Evolutionary conservation across 768 basidiomycete genomes (phyloP).

Genomic region (Termitomyces sp.): DNA sequence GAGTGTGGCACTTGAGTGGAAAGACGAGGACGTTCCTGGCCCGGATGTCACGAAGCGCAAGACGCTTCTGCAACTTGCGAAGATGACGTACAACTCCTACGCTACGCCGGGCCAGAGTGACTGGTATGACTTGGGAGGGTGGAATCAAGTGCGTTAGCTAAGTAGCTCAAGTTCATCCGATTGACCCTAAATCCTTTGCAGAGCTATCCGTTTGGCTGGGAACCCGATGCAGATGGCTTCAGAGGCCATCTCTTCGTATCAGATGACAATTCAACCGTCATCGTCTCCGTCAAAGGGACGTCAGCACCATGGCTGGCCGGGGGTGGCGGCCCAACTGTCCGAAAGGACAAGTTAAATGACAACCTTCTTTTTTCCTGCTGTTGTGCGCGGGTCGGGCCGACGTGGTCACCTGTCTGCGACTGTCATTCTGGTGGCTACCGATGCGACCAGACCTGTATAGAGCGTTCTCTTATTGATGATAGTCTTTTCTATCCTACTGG

Average conservation of each 20-base stretch:
- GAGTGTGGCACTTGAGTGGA: conserved; percentile 54
- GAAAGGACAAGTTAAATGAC: conserved; percentile 92
- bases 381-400: conserved; percentile 91
- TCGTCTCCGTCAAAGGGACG: conserved; percentile 93
- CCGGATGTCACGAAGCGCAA: conserved; percentile 75
- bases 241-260: conserved; percentile 91
- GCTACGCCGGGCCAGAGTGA: conserved; percentile 42
- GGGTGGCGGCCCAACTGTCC: conserved; percentile 77
- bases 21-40: conserved; percentile 56
- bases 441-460: conserved; percentile 81
- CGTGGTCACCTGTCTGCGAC: conserved; percentile 90
- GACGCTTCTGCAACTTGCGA: conserved; percentile 74
- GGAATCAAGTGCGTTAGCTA: conserved; percentile 52
- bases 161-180: neutral
- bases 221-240: conserved; percentile 84
- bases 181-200: conserved; percentile 21
- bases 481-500: conserved; percentile 88
- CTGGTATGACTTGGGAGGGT: conserved; percentile 76
- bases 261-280: conserved; percentile 78
- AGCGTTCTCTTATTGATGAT: conserved; percentile 74
- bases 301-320: conserved; percentile 67
- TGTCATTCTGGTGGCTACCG: conserved; percentile 75
- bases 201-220: conserved; percentile 86
- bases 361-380: conserved; percentile 97
- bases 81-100: conserved; percentile 91